Base-by-base conservation (phyloP, 202 grass and related monocot genomes). In the Setaria italica region DNA sequence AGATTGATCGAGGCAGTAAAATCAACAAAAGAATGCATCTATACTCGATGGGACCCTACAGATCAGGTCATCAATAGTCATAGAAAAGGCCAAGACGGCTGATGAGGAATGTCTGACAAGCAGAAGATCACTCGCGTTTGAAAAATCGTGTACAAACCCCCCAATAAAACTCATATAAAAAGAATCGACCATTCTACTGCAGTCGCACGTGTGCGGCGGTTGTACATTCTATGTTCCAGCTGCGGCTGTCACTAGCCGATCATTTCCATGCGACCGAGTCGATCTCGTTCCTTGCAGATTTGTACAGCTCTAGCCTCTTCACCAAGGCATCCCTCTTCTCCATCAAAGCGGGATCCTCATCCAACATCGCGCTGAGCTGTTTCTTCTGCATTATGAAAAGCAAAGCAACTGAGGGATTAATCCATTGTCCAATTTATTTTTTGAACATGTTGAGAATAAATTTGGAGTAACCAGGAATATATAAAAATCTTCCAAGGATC, bases 221-320 rank as follows among this genome's bases (percentile, higher is more conserved):
- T 70, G 65, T 67, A 77, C 43, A 39, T 59, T 62, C 66, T 47
- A 41, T 66, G 9, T 41, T 56, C 69, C 63, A 17, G 67, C 5
- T 63, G 63, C n/a, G 2, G 20, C 37, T 64, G 5, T 21, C 21
- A 72, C 64, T 12, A 59, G 20, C 47, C 3, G 43, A 83, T 99
- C 85, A 99, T 93, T 99, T 97, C 97, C 97, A 99, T 7, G 90
- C 94, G 25, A 99, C 97, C 0, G 92, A 94, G 81, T 99, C 97
- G 1, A 99, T 99, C 74, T 99, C 97, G 64, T 93, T 91, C 81
- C 97, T 86, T 6, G 97, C 97, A 2, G 92, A 94, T 80, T 97
- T 99, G 83, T 99, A 99, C 7, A 99, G 90, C 90, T 97, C 97
- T 21, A 99, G 92, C 83, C 84, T 90, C 94, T 97, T 99, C 33